Percentiles rank a stretch among this genome's conserved stretches.
These are phyloP conservation scores for Dissophora ornata DNA, from an alignment of 192 early-diverging fungal genomes.

Conservation along the genomic window DNA sequence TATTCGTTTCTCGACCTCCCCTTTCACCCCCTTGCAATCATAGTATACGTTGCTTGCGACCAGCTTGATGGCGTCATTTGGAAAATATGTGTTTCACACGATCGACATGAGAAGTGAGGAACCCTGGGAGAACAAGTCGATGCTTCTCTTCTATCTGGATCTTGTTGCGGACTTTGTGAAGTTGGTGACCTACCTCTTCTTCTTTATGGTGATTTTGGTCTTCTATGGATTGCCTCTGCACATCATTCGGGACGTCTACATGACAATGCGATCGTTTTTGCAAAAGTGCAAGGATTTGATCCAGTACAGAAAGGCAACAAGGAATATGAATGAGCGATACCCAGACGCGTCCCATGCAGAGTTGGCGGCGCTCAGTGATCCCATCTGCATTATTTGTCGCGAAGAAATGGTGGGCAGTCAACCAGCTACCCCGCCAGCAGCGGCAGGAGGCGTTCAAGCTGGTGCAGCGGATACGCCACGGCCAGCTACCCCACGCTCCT, in stretches of 20 bases:
- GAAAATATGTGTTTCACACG: constrained; percentile 89
- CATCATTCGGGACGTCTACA: constrained; percentile 96
- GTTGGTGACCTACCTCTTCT: constrained; percentile 86
- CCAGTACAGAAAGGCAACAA: constrained; percentile 93
- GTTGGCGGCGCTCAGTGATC: constrained; percentile 73
- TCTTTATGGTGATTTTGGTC: constrained; percentile 86
- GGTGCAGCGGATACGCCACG: background rate
- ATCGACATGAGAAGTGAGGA: constrained; percentile 82
- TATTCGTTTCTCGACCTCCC: no score
- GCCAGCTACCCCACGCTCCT: constrained; percentile 33
- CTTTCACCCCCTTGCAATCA: no score
- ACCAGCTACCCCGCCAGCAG: background rate
- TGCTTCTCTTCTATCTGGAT: constrained; percentile 93
- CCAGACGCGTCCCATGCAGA: constrained; percentile 91
- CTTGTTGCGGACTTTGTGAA: constrained; percentile 90
- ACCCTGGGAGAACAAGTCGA: constrained; percentile 96
- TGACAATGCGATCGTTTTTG: constrained; percentile 91
- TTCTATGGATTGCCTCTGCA: constrained; percentile 93
- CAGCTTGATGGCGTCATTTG: constrained; percentile 75
- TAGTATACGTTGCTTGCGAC: constrained; percentile 92
- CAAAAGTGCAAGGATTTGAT: constrained; percentile 90
- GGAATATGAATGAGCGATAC: constrained; percentile 97
- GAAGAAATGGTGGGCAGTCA: constrained; percentile 86
- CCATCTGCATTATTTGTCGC: constrained; percentile 96
- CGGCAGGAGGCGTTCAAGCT: constrained; percentile 5